Base-by-base conservation (phyloP, 1,139 yeast genomes). In the Lodderomyces beijingensis region DNA sequence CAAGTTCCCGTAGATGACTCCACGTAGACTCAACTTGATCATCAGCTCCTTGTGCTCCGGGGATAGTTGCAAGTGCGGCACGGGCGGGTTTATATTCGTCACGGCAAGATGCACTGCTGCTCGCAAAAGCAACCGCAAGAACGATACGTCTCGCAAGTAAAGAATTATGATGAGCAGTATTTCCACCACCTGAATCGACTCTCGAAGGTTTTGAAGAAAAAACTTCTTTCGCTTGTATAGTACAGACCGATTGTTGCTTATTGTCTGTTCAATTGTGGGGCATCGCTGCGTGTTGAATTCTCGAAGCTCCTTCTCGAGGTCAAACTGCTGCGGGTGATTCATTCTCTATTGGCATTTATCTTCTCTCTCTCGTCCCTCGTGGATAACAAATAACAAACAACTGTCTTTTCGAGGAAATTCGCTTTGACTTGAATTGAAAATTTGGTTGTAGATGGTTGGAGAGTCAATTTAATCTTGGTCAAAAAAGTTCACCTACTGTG, bases 201-300 rank as follows among this genome's bases (percentile, higher is more conserved):
- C 55, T 28, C 64, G 50, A 16, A 67, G 43, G 28, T 66, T 67
- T 19, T 47, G 47, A 3, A 66, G 47, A 36, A 66, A 68, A 45
- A 45, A 55, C 44, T 62, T 61, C 49, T 65, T 66, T 16, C 70
- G 53, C 41, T 62, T 63, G 38, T 64, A 62, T 16, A 66, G 53
- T 20, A 58, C 53, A n/a, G 55, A 38, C 2, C 57, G 55, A 44
- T 66, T 67, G 41, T 64, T 61, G 20, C 38, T 39, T 11, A 53
- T 42, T 3, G 69, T 65, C 46, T 67, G 62, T 31, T 64, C 66
- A 8, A 53, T 54, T 0, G 64, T 55, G 3, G 74, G 74, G 34
- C 53, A 57, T 27, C 42, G 44, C 43, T 55, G 64, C 11, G 47
- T 37, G 25, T 53, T 51, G 38, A 63, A 65, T 36, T 51, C 59